Percentiles rank a stretch among this genome's conserved stretches.
Conservation (phyloP, 371 early-diverging fungal genomes). For the Mortierella sp. region DNA sequence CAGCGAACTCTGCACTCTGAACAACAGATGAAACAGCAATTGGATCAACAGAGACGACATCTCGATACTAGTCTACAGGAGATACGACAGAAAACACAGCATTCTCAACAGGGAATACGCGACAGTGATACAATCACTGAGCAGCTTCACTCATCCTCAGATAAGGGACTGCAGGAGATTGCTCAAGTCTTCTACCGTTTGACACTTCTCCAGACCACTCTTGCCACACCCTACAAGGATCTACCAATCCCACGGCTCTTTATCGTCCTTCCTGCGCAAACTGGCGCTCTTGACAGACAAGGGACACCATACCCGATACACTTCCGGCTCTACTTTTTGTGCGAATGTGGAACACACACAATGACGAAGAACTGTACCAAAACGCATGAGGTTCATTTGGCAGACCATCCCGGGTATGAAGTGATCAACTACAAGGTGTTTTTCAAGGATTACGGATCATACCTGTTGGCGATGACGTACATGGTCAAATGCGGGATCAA, state of each 20-base stretch:
- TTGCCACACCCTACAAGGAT: constrained; percentile 21
- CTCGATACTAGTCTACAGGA: no score
- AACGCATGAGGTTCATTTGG: constrained; percentile 3
- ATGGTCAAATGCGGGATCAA: constrained; percentile 1
- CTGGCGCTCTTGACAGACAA: neutral
- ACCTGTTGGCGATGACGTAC: neutral
- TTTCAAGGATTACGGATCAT: constrained; percentile 5
- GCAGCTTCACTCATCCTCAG: no score
- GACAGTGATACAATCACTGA: no score
- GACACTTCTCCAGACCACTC: constrained; percentile 6
- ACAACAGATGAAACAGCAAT: neutral
- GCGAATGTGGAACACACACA: constrained; percentile 4
- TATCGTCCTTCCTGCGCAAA: constrained; percentile 20
- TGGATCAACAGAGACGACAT: no score
- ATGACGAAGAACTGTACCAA: no score
- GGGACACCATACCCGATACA: neutral
- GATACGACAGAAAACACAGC: no score
- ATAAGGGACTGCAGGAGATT: no score
- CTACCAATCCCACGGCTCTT: constrained; percentile 23
- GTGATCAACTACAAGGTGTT: neutral
- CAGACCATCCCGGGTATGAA: constrained; percentile 7
- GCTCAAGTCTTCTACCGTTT: no score
- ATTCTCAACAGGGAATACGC: no score
- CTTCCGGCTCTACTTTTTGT: neutral
- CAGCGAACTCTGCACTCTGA: neutral